Percentiles rank a stretch among this genome's conserved stretches.
Conservation (phyloP, 495 filamentous ascomycete species). For the Neurospora sp. region DNA sequence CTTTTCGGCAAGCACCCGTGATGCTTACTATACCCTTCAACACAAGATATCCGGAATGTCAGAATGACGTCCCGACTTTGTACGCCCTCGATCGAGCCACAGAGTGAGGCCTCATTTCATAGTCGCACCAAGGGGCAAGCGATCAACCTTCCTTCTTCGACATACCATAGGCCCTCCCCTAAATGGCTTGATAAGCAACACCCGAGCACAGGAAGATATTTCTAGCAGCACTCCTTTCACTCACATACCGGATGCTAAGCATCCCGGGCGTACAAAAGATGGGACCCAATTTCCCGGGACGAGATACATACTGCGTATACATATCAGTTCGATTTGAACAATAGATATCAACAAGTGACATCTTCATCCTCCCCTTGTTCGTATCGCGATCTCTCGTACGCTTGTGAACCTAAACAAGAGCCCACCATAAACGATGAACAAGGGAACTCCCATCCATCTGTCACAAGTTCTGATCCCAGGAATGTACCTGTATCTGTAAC, state of each 20-base stretch:
- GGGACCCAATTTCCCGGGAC: not conserved
- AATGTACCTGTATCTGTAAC: not conserved
- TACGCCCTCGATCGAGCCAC: not conserved
- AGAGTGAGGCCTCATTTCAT: not conserved
- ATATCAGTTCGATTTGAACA: not conserved
- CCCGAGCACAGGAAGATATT: not conserved
- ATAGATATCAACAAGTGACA: not conserved
- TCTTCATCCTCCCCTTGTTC: not conserved
- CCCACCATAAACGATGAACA: not conserved
- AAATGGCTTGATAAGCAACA: not conserved
- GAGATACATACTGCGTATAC: not conserved
- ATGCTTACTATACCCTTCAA: not conserved
- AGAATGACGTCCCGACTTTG: not conserved
- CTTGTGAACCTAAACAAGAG: not conserved
- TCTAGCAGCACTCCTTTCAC: not conserved
- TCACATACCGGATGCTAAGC: not conserved
- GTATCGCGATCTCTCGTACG: not conserved
- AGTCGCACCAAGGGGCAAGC: not conserved
- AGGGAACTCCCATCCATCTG: not conserved
- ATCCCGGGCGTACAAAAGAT: not conserved
- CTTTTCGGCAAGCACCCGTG: not conserved
- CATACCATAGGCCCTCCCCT: not conserved
- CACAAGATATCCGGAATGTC: not conserved
- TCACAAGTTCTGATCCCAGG: not conserved
- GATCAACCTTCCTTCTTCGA: not conserved